These are phyloP conservation scores for Macrophomina phaseolina DNA, from an alignment of 2,329 filamentous ascomycete species.

Conservation along the genomic window DNA sequence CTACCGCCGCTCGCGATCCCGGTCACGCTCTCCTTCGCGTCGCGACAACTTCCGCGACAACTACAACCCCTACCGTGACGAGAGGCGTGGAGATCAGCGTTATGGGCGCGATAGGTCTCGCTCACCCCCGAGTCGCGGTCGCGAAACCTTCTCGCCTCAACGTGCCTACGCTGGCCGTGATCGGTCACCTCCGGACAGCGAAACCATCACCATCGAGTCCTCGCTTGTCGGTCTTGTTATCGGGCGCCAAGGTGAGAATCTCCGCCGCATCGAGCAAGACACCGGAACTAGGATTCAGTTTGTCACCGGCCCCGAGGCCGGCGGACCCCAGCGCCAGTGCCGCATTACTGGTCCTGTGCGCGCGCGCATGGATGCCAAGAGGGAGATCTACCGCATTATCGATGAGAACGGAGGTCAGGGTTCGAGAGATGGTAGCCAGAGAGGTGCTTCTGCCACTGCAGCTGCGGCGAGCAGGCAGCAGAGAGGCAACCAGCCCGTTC, in stretches of 20 bases:
- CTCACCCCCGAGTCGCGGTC: constrained; percentile 66
- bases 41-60: constrained; percentile 76
- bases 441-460: background rate
- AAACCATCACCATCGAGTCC: constrained; percentile 86
- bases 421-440: constrained; percentile 33
- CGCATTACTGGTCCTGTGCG: constrained; percentile 78
- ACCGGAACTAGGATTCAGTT: constrained; percentile 88
- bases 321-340: constrained; percentile 78
- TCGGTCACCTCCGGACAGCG: constrained; percentile 69
- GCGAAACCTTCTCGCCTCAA: constrained; percentile 65
- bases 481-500: constrained; percentile 49
- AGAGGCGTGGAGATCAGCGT: constrained; percentile 73
- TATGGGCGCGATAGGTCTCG: constrained; percentile 76
- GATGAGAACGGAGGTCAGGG: constrained; percentile 75
- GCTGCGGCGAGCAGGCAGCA: constrained; percentile 34
- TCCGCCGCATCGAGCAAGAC: constrained; percentile 82
- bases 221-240: constrained; percentile 89
- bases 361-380: constrained; percentile 77
- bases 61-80: constrained; percentile 84
- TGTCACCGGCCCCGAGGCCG: constrained; percentile 73
- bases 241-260: constrained; percentile 86
- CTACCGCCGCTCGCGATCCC: constrained; percentile 72
- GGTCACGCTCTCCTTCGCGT: constrained; percentile 61
- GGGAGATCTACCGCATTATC: constrained; percentile 85
- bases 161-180: constrained; percentile 58